phyloP scores from a whole-genome alignment of 345 rosid species.

The Acer saccharum region DNA sequence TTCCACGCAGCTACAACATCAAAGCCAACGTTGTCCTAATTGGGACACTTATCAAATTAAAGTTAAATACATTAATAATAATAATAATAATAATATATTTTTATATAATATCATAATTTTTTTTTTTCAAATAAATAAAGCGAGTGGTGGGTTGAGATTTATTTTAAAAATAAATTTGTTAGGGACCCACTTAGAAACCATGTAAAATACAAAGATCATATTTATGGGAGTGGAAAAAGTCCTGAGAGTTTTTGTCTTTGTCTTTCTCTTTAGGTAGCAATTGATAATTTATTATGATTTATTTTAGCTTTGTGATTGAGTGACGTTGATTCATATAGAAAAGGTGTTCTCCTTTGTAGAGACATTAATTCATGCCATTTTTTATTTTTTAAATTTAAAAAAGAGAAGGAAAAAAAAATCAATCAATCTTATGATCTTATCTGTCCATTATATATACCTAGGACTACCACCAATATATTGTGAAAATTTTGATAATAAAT shows the following conservation, averaged over 20 bases:
- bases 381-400: background rate
- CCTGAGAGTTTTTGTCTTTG: slow-evolving; percentile 17
- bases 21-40: slow-evolving; percentile 9
- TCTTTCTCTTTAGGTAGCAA: slow-evolving; percentile 13
- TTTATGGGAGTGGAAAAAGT: slow-evolving; percentile 16
- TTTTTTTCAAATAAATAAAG: too few species aligned
- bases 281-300: background rate
- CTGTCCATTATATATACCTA: background rate
- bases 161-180: background rate
- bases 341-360: slow-evolving; percentile 25
- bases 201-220: background rate
- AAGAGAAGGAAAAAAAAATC: too few species aligned
- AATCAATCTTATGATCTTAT: background rate
- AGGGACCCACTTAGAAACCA: slow-evolving; percentile 5
- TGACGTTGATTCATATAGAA: background rate
- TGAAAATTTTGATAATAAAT: too few species aligned
- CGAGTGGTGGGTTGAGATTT: background rate
- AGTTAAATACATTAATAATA: background rate
- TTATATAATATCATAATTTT: too few species aligned
- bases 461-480: background rate
- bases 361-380: slow-evolving; percentile 9
- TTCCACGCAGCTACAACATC: slow-evolving; percentile 19
- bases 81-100: background rate
- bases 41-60: background rate
- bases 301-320: background rate